Conservation (phyloP, 1,284 basidiomycete genomes). For the Papiliotrema terrestris region DNA sequence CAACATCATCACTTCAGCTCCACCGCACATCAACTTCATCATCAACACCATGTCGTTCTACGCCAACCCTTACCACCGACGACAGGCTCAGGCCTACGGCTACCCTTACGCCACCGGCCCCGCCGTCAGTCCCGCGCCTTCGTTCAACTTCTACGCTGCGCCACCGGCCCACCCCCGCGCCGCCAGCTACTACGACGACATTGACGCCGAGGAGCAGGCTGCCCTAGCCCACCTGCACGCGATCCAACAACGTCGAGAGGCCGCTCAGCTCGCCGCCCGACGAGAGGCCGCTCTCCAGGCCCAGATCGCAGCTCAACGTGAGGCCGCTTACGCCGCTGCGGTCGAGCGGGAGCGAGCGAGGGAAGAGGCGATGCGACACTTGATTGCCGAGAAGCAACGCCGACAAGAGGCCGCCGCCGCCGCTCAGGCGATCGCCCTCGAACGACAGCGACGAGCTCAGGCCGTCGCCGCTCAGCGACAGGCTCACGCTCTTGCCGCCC, state of each 20-base stretch:
- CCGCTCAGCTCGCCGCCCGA: slow-evolving; percentile 23
- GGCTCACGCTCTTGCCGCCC: not conserved
- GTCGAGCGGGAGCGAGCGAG: slow-evolving; percentile 9
- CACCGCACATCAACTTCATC: not conserved
- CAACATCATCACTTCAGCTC: not conserved
- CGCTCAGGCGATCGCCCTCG: not conserved
- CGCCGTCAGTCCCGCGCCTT: not conserved
- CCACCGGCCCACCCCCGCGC: not conserved
- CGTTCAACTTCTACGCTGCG: not conserved
- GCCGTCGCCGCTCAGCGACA: slow-evolving; percentile 2
- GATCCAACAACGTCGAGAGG: slow-evolving; percentile 37
- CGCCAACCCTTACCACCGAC: not conserved
- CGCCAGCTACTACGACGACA: slow-evolving; percentile 8
- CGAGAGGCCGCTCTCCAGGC: slow-evolving; percentile 17
- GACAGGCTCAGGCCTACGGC: not conserved
- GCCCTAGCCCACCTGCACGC: slow-evolving; percentile 39
- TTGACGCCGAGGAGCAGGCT: slow-evolving; percentile 38
- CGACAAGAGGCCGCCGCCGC: slow-evolving; percentile 8
- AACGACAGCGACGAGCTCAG: not conserved
- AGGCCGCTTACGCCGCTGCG: slow-evolving; percentile 7
- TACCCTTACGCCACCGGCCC: not conserved
- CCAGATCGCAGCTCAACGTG: slow-evolving; percentile 4
- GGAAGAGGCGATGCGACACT: slow-evolving; percentile 9
- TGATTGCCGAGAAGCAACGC: not conserved
- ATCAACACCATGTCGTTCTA: not conserved